A percentile compares a stretch with the other conserved stretches of the same genome.
These are phyloP conservation scores for Aureobasidium melanogenum DNA, from an alignment of 2,329 filamentous ascomycete genomes.

Conservation along the genomic window DNA sequence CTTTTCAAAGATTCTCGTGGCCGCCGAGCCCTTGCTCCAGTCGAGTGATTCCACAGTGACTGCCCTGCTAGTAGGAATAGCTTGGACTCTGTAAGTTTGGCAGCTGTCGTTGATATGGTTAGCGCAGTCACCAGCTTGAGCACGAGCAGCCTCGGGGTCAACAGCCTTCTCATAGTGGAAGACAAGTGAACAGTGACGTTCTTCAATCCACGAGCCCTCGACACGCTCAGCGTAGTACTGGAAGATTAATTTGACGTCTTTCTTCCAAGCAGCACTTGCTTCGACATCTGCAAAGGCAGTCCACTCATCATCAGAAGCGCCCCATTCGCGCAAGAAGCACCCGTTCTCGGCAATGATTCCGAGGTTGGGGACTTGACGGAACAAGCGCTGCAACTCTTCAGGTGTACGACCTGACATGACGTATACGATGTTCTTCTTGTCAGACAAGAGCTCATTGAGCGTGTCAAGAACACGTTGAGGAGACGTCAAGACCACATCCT, in stretches of 20 bases:
- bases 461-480: constrained; percentile 78
- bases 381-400: constrained; percentile 78
- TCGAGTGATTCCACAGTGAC: constrained; percentile 78
- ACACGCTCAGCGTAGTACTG: constrained; percentile 85
- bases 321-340: constrained; percentile 71
- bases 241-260: constrained; percentile 71
- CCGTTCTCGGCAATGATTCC: constrained; percentile 93
- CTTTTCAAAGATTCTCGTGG: constrained; percentile 59
- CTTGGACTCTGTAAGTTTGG: constrained; percentile 72
- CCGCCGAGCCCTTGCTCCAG: constrained; percentile 81
- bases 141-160: constrained; percentile 63
- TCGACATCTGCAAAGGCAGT: constrained; percentile 64
- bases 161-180: constrained; percentile 84
- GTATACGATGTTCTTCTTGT: constrained; percentile 77
- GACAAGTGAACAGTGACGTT: constrained; percentile 81
- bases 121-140: constrained; percentile 80
- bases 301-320: constrained; percentile 54
- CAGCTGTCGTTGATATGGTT: constrained; percentile 94
- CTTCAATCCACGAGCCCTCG: constrained; percentile 78
- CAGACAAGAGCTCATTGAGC: constrained; percentile 69
- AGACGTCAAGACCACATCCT: constrained; percentile 75
- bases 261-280: constrained; percentile 70
- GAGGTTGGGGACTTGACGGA: constrained; percentile 71
- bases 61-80: constrained; percentile 65
- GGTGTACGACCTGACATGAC: constrained; percentile 87